These are phyloP conservation scores for Solanum corneliomulleri DNA, from an alignment of 257 asterid genomes.

Conservation along the genomic window DNA sequence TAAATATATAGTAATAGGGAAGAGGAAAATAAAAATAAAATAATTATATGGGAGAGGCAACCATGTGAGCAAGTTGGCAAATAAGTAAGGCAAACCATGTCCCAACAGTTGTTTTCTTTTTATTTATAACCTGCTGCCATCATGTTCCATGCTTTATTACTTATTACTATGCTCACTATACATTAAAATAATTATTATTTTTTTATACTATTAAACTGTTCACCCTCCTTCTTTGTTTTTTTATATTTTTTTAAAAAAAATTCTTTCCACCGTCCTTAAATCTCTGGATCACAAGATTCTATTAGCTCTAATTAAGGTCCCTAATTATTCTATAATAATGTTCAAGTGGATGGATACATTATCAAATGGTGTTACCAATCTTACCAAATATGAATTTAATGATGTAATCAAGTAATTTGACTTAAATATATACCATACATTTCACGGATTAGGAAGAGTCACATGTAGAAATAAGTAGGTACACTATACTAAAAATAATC, in stretches of 20 bases:
- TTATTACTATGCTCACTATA: not conserved
- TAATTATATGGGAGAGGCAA: not conserved
- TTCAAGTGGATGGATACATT: not conserved
- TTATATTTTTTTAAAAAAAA: too few relatives aligned
- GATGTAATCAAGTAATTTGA: not conserved
- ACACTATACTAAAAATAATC: too few relatives aligned
- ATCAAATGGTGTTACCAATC: not conserved
- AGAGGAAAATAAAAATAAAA: not conserved
- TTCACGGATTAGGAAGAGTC: not conserved
- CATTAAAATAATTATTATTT: not conserved
- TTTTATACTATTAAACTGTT: not conserved
- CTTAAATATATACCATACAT: not conserved
- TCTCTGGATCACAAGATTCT: not conserved
- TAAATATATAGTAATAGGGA: not conserved
- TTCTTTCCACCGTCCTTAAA: not conserved
- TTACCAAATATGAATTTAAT: not conserved
- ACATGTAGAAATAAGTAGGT: not conserved
- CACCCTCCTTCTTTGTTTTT: not conserved
- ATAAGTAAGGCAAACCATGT: not conserved
- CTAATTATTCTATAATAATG: not conserved
- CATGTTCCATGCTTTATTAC: not conserved
- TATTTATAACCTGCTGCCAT: not conserved
- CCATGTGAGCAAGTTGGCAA: constrained; percentile 2
- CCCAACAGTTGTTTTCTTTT: not conserved
- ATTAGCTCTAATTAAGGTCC: not conserved